These are phyloP conservation scores for Xylaria sp. DNA, from an alignment of 2,329 filamentous ascomycete genomes.

Conservation along the genomic window DNA sequence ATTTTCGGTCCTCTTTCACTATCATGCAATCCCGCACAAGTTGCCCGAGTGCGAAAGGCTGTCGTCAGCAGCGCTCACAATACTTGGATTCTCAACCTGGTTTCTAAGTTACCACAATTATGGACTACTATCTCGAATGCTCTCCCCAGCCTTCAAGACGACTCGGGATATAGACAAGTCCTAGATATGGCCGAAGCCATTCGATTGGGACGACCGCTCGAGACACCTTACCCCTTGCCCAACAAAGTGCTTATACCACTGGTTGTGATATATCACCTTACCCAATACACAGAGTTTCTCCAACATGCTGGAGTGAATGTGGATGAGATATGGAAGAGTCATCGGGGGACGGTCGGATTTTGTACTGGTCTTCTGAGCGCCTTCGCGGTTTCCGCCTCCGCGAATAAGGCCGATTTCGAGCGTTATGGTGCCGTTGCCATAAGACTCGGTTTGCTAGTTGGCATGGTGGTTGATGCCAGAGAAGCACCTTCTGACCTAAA, in stretches of 20 bases:
- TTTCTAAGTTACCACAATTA: conserved; percentile 8
- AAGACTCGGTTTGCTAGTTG: conserved; percentile 47
- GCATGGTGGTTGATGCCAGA: conserved; percentile 44
- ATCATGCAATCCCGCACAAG: conserved; percentile 3
- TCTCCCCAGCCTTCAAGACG: conserved; percentile 1
- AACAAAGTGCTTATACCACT: conserved; percentile 44
- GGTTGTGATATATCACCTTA: conserved; percentile 44
- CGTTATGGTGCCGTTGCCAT: conserved; percentile 46
- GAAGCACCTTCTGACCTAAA: conserved; percentile 32
- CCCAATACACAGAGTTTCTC: conserved; percentile 10
- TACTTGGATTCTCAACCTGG: conserved; percentile 2
- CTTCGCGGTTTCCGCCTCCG: conserved; percentile 43
- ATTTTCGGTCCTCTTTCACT: conserved; percentile 10
- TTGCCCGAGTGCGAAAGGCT: neutral
- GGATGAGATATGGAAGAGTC: neutral
- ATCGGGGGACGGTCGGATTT: conserved; percentile 43
- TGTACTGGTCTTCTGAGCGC: conserved; percentile 49
- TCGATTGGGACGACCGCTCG: conserved; percentile 6
- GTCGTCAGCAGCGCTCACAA: neutral
- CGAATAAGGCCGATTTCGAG: conserved; percentile 38
- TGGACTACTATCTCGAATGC: conserved; percentile 7
- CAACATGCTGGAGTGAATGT: neutral
- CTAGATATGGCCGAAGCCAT: conserved; percentile 14
- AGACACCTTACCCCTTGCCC: conserved; percentile 4
- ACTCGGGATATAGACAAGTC: conserved; percentile 6